Evolutionary conservation across 2,329 filamentous ascomycete genomes (phyloP).

Genomic region (Trichoderma polysporum): DNA sequence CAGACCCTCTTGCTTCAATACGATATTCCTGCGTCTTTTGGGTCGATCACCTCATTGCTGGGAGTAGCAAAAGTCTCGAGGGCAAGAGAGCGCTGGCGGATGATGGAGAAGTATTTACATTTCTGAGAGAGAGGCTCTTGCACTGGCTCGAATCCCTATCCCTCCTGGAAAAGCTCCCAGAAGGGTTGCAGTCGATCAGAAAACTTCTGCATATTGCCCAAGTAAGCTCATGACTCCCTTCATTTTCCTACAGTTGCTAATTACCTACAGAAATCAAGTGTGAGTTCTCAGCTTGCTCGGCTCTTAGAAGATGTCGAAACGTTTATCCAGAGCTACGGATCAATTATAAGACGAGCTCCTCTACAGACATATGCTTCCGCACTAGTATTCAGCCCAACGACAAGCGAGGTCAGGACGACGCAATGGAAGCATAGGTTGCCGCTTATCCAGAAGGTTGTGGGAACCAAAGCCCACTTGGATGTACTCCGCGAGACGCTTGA

Average conservation of each 20-base stretch:
- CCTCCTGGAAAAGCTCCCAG: background rate
- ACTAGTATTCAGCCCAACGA: slow-evolving; percentile 34
- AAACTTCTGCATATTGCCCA: background rate
- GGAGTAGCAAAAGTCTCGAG: background rate
- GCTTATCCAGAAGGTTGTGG: background rate
- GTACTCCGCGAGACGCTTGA: background rate
- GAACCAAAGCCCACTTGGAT: background rate
- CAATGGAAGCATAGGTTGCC: too few relatives aligned
- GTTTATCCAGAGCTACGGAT: slow-evolving; percentile 30
- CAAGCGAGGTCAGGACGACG: slow-evolving; percentile 25
- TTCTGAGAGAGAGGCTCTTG: background rate
- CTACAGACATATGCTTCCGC: slow-evolving; percentile 37
- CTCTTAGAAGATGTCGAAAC: slow-evolving; percentile 33
- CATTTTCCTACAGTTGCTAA: background rate
- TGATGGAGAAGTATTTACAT: background rate
- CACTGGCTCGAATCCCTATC: background rate
- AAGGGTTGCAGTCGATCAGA: background rate
- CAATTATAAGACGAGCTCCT: slow-evolving; percentile 30
- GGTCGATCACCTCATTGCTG: too few relatives aligned
- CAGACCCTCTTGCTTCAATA: too few relatives aligned
- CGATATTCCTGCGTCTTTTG: too few relatives aligned
- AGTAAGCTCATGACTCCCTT: background rate
- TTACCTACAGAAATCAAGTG: background rate
- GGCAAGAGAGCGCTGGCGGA: background rate
- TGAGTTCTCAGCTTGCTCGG: slow-evolving; percentile 17